Evolutionary conservation across 2,329 filamentous ascomycete genomes (phyloP), one percentile per base, ranked within the genome.

Genomic region (Neofusicoccum sp.): DNA sequence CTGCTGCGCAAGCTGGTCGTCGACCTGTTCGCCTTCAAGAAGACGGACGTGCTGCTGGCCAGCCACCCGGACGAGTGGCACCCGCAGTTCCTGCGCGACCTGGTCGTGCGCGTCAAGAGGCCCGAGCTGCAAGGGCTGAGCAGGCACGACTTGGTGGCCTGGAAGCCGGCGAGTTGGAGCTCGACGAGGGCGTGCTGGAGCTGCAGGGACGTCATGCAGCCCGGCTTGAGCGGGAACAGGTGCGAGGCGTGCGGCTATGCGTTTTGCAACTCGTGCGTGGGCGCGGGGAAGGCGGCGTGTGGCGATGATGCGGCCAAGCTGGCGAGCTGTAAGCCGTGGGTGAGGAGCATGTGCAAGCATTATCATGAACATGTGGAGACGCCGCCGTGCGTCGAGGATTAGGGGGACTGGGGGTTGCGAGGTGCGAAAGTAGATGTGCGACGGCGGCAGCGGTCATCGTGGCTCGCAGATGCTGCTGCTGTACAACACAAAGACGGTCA

Each of bases 11-110:
- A 70, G 6, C 71, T 83, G 1, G 73, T 83, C 12, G 71, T 83
- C 36, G 81, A 83, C 65, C 74, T 83, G 7, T 83, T 83, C 69
- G 79, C 79, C 1, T 83, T 81, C 74, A 83, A 83, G 70, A 82
- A 82, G 66, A 83, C 81, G 39, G 81, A 82, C 66, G 76, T 78
- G 22, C 66, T 83, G 14, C 72, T 83, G 14, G 77, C 77, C 45
- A 76, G 71, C 22, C 81, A 83, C 66, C 72, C 71, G 61, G 80
- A 83, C 64, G 71, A 76, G 29, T 83, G 81, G 80, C 80, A 83
- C 62, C 79, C 79, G 4, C 70, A 66, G 0, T 83, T 83, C 67
- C 71, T 83, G 11, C 76, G 80, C 54, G 81, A 82, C 43, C 69
- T 83, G 28, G 73, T 75, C 52, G 80, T 82, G 9, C 72, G 76